Percentiles rank a stretch among this genome's conserved stretches.
Conservation (phyloP, 257 asterid genomes). For the Buddleja alternifolia region DNA sequence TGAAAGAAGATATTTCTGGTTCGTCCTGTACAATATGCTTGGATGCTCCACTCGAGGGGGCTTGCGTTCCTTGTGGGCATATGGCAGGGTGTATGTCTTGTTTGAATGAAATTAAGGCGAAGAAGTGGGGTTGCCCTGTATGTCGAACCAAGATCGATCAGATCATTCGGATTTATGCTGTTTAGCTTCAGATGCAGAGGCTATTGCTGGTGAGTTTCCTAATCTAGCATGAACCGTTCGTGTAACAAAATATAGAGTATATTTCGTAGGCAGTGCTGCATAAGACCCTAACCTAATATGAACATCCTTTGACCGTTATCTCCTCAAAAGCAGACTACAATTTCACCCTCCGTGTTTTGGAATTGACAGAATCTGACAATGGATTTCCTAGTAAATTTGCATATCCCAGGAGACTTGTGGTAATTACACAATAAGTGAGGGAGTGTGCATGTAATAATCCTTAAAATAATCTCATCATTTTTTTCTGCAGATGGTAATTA, state of each 20-base stretch:
- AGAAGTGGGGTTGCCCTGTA: conserved; percentile 93
- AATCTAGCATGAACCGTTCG: neutral
- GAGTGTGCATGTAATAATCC: too few relatives aligned
- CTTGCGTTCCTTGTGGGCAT: conserved; percentile 94
- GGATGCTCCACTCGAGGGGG: conserved; percentile 85
- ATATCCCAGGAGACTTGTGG: too few relatives aligned
- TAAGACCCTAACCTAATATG: too few relatives aligned
- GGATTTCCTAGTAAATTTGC: too few relatives aligned
- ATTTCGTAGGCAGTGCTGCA: too few relatives aligned
- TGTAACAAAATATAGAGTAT: too few relatives aligned
- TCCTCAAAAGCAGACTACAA: too few relatives aligned
- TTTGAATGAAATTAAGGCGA: conserved; percentile 67
- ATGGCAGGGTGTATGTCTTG: conserved; percentile 96
- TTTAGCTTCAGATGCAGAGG: conserved; percentile 35
- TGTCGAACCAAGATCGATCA: conserved; percentile 86
- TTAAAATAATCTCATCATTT: neutral
- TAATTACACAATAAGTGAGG: too few relatives aligned
- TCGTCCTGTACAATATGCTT: conserved; percentile 78
- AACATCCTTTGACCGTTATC: too few relatives aligned
- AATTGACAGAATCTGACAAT: too few relatives aligned
- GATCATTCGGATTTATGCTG: conserved; percentile 76
- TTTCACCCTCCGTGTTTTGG: too few relatives aligned
- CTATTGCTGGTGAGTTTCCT: conserved; percentile 37
- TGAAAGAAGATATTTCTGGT: conserved; percentile 36
- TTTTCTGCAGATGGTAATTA: conserved; percentile 24